Percentiles rank a stretch among this genome's conserved stretches.
Evolutionary conservation across 495 filamentous ascomycete genomes (phyloP).

Genomic region (Jackrogersella minutella): DNA sequence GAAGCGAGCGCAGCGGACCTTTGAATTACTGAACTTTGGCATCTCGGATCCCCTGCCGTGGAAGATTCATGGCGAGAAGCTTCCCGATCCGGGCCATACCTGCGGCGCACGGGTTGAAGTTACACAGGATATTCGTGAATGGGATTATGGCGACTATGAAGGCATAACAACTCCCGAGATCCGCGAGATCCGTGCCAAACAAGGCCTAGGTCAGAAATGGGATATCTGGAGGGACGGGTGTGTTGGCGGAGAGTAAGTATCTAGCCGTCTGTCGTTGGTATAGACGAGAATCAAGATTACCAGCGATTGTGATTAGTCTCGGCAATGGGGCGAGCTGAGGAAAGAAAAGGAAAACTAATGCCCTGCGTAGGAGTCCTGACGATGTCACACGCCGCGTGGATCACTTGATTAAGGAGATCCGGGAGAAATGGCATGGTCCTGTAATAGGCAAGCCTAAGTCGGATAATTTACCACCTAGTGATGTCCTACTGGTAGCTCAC

Average conservation of each 20-base stretch:
- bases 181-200: conserved; percentile 61
- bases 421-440: conserved; percentile 62
- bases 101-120: conserved; percentile 66
- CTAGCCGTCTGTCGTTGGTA: background rate
- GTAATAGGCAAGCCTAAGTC: conserved; percentile 59
- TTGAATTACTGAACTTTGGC: conserved; percentile 78
- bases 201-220: conserved; percentile 68
- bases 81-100: conserved; percentile 36
- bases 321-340: background rate
- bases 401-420: conserved; percentile 76
- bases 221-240: conserved; percentile 90
- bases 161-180: conserved; percentile 83
- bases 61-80: conserved; percentile 50
- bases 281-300: background rate
- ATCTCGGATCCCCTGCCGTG: conserved; percentile 55
- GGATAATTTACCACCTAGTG: conserved; percentile 46
- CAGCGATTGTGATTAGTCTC: background rate
- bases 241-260: conserved; percentile 68
- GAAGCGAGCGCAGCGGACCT: conserved; percentile 82
- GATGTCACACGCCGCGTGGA: conserved; percentile 76
- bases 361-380: conserved; percentile 58
- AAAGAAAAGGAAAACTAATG: conserved; percentile 24
- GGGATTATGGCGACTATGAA: conserved; percentile 97
- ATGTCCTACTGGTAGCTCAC: conserved; percentile 75
- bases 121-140: conserved; percentile 84